These are phyloP conservation scores for Xylaria sp. DNA, from an alignment of 2,329 filamentous ascomycete genomes.

Conservation along the genomic window DNA sequence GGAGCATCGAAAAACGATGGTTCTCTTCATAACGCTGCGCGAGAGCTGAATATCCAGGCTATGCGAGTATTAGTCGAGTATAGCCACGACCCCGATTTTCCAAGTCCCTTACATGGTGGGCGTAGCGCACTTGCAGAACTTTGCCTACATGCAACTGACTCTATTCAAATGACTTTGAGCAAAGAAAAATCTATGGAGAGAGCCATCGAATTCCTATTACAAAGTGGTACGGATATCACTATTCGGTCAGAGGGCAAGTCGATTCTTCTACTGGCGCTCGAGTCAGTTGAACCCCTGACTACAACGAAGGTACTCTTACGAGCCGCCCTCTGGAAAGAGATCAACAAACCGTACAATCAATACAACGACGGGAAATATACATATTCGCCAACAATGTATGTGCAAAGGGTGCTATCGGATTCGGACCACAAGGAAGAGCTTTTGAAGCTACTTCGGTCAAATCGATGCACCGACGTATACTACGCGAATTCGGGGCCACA, in stretches of 20 bases:
- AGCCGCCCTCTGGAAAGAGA: slow-evolving; percentile 71
- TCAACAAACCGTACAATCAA: slow-evolving; percentile 70
- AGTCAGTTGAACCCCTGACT: slow-evolving; percentile 64
- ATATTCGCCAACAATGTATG: slow-evolving; percentile 74
- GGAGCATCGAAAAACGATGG: slow-evolving; percentile 71
- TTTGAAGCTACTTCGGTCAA: slow-evolving; percentile 61
- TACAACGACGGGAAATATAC: slow-evolving; percentile 64
- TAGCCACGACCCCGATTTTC: slow-evolving; percentile 73
- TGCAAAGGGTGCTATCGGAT: slow-evolving; percentile 58
- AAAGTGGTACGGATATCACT: slow-evolving; percentile 66
- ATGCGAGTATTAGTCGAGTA: slow-evolving; percentile 67
- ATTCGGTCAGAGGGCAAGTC: slow-evolving; percentile 69
- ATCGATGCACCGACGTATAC: slow-evolving; percentile 64
- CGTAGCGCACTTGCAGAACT: slow-evolving; percentile 73
- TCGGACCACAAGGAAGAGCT: slow-evolving; percentile 57
- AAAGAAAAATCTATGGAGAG: slow-evolving; percentile 67
- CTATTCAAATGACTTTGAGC: slow-evolving; percentile 56
- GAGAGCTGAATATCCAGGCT: slow-evolving; percentile 66
- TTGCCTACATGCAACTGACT: slow-evolving; percentile 66
- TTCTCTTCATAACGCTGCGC: slow-evolving; percentile 72
- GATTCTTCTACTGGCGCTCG: slow-evolving; percentile 68
- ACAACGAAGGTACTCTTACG: slow-evolving; percentile 70
- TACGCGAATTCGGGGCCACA: slow-evolving; percentile 66
- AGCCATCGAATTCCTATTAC: slow-evolving; percentile 66
- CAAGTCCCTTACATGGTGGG: slow-evolving; percentile 70